Conservation (phyloP, 371 early-diverging fungal genomes). For the Coemansia sp. region DNA sequence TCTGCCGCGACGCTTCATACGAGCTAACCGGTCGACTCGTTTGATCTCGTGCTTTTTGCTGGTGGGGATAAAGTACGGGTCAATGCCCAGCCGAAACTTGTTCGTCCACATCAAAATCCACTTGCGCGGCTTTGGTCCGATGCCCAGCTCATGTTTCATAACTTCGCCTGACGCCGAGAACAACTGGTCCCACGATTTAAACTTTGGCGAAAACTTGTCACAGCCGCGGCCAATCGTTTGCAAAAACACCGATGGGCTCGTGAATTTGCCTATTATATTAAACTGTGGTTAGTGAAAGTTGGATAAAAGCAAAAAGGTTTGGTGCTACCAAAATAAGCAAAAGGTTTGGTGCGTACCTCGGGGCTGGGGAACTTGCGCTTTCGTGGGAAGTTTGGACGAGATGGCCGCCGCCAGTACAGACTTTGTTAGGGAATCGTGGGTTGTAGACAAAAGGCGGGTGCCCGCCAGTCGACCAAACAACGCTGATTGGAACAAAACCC, state of each 20-base stretch:
- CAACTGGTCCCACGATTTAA: slow-evolving; percentile 66
- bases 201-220: slow-evolving; percentile 59
- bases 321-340: too few species aligned
- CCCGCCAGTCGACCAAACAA: neutral
- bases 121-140: slow-evolving; percentile 57
- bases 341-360: slow-evolving; percentile 34
- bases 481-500: neutral
- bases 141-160: slow-evolving; percentile 60
- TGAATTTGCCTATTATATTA: slow-evolving; percentile 33
- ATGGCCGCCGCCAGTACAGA: neutral
- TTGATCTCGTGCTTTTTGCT: slow-evolving; percentile 52
- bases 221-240: slow-evolving; percentile 64
- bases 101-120: slow-evolving; percentile 61
- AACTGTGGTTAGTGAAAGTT: too few species aligned
- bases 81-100: slow-evolving; percentile 56
- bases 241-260: slow-evolving; percentile 55
- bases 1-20: slow-evolving; percentile 40
- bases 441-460: neutral
- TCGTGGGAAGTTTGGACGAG: neutral
- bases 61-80: slow-evolving; percentile 54
- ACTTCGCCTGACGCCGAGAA: slow-evolving; percentile 55
- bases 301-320: too few species aligned
- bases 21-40: slow-evolving; percentile 41
- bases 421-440: neutral
- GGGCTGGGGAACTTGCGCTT: neutral